Evolutionary conservation across 352 stramenopile genomes (phyloP), one percentile per base, ranked within the genome.

Genomic region (Elongisporangium senticosum): DNA sequence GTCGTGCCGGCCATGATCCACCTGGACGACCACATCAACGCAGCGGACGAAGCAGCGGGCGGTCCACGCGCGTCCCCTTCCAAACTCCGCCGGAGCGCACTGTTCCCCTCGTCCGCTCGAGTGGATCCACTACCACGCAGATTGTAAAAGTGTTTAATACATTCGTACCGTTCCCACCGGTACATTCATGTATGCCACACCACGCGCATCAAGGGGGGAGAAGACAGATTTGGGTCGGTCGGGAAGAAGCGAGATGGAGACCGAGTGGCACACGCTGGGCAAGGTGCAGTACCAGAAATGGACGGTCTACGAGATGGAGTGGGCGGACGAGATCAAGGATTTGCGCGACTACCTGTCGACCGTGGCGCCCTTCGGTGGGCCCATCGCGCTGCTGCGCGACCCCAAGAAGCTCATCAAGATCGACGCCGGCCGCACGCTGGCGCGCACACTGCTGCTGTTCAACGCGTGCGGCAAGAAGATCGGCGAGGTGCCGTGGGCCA

Each of bases 201-300:
- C 8, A 52, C 4, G 48, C 48, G 7, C 48, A 52, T 24, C 19
- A 52, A 52, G 11, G 48, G 21, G 48, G 48, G 21, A 52, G 48
- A 4, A 2, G 48, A 13, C 19, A 21, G 21, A 52, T 13, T 39
- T 7, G 48, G 8, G 4, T 6, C 17, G 3, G 4, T 3, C 3
- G 17, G 48, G 13, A 52, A 52, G 48, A 61, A 6, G 28, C 28
- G 7, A 39, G 13, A 89, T 89, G 79, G 78, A 89, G 71, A 82
- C 72, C 60, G 82, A 94, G 64, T 91, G 82, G 85, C 82, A 94
- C 61, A 90, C 83, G 57, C 71, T 94, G 39, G 83, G 85, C 60
- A 89, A 90, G 65, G 83, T 90, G 28, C 85, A 91, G 77, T 94
- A 94, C 72, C 80, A 92, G 74, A 91, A 89, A 68, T 91, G 83